phyloP scores from a whole-genome alignment of 1,284 basidiomycete species.

The Melampsora larici-populina region DNA sequence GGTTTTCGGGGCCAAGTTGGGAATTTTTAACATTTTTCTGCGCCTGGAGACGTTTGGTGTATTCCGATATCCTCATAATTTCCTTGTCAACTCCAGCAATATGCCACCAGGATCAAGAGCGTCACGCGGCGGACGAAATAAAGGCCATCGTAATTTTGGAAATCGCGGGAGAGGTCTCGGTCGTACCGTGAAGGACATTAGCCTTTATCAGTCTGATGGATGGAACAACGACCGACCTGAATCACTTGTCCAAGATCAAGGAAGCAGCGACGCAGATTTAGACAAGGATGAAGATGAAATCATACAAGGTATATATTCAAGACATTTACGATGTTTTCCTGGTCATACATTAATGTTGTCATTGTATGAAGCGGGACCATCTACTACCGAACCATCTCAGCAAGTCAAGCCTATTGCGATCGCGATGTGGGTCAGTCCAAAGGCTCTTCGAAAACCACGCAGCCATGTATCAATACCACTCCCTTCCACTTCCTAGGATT shows the following conservation, averaged over 20 bases:
- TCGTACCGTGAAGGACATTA: conserved; percentile 22
- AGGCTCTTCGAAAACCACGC: not conserved
- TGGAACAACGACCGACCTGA: conserved; percentile 20
- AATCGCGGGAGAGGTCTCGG: conserved; percentile 16
- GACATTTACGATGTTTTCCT: not conserved
- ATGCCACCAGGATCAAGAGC: conserved; percentile 1
- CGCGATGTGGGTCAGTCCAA: conserved; percentile 37
- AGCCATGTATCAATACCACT: not conserved
- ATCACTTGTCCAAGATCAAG: not conserved
- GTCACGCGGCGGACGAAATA: not conserved
- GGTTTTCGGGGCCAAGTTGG: no score
- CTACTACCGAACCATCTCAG: not conserved
- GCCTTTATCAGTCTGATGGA: conserved; percentile 23
- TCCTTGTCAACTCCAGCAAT: not conserved
- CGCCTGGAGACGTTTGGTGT: no score
- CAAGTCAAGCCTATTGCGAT: conserved; percentile 6
- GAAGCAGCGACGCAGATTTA: not conserved
- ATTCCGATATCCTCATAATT: no score
- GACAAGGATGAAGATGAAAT: not conserved
- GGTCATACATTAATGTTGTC: not conserved
- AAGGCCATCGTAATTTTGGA: conserved; percentile 5
- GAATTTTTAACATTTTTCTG: no score
- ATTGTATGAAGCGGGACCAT: not conserved
- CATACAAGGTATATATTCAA: not conserved
- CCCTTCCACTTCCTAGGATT: conserved; percentile 64